Evolutionary conservation across 257 asterid species (phyloP), one percentile per base, ranked within the genome.

Genomic region (Lycium barbarum): DNA sequence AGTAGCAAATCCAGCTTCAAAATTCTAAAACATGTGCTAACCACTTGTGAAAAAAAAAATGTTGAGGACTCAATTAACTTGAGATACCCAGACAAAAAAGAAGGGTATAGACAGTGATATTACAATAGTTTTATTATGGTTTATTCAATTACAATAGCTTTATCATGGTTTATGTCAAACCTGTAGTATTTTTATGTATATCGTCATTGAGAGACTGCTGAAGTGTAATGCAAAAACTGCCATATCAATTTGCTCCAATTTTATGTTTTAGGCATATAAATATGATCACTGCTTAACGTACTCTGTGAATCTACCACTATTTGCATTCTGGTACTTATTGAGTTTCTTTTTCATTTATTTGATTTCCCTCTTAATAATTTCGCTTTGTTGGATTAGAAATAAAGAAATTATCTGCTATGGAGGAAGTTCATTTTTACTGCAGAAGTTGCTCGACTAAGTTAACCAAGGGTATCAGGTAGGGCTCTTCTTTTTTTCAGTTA

Each of bases 371-470:
- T 45, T 43, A n/a, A 54, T 84, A 54, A 74, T 82, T 80, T 4
- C 83, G 80, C n/a, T 83, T 55, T 61, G 85, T 83, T 68, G 81
- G 83, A 85, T 84, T 86, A 96, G 99, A 96, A 89, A 20, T 93
- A 62, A 90, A 90, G 91, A 88, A 87, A 78, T 86, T 96, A 80
- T 93, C 97, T 62, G 84, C 93, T 68, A 84, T 86, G 92, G 88
- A 91, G 89, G 98, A 91, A 89, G 96, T 93, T 81, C 87, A 90
- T 86, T 92, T 95, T 89, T 95, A 93, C 97, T 96, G 99, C 94
- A 88, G 93, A 86, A 91, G 85, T 88, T 96, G 98, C 91, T 93
- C 95, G 9, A 79, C 86, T 84, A 91, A 93, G 89, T 86, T 95
- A 90, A 92, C 97, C 5, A 91, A 84, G 88, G 88, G 91, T 81